Base-by-base conservation (phyloP, 1,139 yeast genomes). In the Geotrichum reessii region DNA sequence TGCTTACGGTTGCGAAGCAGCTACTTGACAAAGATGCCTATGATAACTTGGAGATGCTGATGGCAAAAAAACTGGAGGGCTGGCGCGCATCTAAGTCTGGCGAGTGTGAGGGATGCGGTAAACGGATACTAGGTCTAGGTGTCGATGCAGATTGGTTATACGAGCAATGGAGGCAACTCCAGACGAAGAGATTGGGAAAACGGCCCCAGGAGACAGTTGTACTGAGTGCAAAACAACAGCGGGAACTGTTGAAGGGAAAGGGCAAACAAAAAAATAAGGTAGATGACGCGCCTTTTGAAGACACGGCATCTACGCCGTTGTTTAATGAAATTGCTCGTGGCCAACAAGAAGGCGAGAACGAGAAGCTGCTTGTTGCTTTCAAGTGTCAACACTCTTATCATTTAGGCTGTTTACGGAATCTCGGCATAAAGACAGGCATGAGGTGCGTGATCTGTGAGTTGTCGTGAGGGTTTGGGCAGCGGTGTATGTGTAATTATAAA, bases 51-150 rank as follows among this genome's bases (percentile, higher is more conserved):
- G 68, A 74, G 22, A 62, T 69, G 1, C 69, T 84, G 1, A 74
- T 77, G 11, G 64, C 67, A 0, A 75, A 77, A 52, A 76, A 79
- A 24, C 63, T 76, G 1, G 69, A 71, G 56, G 96, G 96, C 0
- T 85, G 92, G 88, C 73, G 82, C 0, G 79, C 84, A 1, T 69
- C 73, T 2, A 72, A 71, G 31, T 73, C 77, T 21, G 77, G 80
- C 55, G 78, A 76, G 53, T 89, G 96, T 71, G 85, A 86, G 56
- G 81, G 85, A 0, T 89, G 96, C 69, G 88, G 87, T 1, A 82
- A 81, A 63, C 73, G 73, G 37, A 72, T 88, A 47, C 82, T 87
- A 80, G 96, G 96, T 0, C 68, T 80, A 0, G 81, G 81, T 0
- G 73, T 84, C 2, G 73, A 76, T 46, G 75, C 77, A 1, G 73